phyloP scores from a whole-genome alignment of 768 basidiomycete species.

The Agrocybe chaxingu region DNA sequence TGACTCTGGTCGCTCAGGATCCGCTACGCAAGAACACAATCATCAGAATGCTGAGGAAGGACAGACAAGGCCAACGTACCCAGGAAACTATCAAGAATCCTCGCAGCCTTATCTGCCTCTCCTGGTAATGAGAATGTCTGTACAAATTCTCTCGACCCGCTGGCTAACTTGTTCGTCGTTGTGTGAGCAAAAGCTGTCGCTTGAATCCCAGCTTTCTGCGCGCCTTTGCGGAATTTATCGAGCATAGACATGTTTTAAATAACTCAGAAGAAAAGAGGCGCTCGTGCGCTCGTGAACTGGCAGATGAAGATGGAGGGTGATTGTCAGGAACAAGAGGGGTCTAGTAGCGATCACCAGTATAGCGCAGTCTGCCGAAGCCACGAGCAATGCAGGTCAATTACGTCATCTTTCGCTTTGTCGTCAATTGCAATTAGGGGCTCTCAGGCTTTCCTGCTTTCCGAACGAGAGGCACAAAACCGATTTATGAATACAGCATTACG shows the following conservation, averaged over 20 bases:
- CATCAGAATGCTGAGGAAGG: not conserved
- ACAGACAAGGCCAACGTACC: constrained; percentile 43
- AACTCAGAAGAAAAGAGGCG: no score
- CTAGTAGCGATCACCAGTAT: no score
- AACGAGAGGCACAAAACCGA: no score
- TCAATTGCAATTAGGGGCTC: no score
- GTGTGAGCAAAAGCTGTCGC: constrained; percentile 74
- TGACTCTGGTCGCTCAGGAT: constrained; percentile 82
- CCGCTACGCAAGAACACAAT: constrained; percentile 45
- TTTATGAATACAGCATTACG: no score
- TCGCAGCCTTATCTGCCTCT: constrained; percentile 92
- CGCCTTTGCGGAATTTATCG: constrained; percentile 78
- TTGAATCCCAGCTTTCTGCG: constrained; percentile 78
- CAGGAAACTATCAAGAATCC: constrained; percentile 87
- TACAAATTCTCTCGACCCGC: constrained; percentile 73
- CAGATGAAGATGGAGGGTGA: no score
- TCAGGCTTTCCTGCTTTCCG: no score
- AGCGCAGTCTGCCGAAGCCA: no score
- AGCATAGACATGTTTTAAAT: constrained; percentile 46
- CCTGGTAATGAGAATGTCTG: constrained; percentile 88
- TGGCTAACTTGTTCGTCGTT: constrained; percentile 65
- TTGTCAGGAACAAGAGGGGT: no score
- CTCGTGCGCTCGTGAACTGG: no score
- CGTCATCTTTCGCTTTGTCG: no score
- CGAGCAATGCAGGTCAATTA: no score